A percentile compares a stretch with the other conserved stretches of the same genome.
Evolutionary conservation across 106 monocot genomes (phyloP).

Genomic region (Dioscorea dumetorum): DNA sequence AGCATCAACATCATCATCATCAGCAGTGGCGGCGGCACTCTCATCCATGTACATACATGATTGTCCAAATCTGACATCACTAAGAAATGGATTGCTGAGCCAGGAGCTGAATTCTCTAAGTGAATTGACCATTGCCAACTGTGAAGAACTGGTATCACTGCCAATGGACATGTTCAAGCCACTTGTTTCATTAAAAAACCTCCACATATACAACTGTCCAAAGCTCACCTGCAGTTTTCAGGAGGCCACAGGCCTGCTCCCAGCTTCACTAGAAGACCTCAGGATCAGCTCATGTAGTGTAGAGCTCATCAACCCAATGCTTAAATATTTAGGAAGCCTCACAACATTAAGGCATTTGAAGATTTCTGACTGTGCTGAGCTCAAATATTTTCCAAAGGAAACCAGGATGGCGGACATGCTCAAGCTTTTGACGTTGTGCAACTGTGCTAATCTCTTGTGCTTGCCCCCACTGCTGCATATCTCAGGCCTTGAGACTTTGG

Average conservation of each 20-base stretch:
- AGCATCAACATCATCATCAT: neutral
- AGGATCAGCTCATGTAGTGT: neutral
- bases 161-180: neutral
- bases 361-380: neutral
- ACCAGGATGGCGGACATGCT: neutral
- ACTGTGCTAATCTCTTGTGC: neutral
- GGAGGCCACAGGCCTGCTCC: neutral
- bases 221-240: neutral
- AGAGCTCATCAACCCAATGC: neutral
- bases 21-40: neutral
- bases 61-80: conserved; percentile 2
- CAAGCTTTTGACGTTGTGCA: neutral
- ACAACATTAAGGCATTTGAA: neutral
- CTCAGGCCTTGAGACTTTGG: neutral
- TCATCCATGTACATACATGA: neutral
- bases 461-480: neutral
- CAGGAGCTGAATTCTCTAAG: neutral
- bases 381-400: neutral
- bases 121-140: neutral
- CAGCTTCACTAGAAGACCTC: neutral
- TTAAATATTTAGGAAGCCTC: neutral
- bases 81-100: neutral
- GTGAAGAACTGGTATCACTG: neutral
- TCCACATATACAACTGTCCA: neutral
- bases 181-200: neutral